A percentile compares a stretch with the other conserved stretches of the same genome.
phyloP scores from a whole-genome alignment of 2,329 filamentous ascomycete genomes.

The Arthrobotrys megalospora region DNA sequence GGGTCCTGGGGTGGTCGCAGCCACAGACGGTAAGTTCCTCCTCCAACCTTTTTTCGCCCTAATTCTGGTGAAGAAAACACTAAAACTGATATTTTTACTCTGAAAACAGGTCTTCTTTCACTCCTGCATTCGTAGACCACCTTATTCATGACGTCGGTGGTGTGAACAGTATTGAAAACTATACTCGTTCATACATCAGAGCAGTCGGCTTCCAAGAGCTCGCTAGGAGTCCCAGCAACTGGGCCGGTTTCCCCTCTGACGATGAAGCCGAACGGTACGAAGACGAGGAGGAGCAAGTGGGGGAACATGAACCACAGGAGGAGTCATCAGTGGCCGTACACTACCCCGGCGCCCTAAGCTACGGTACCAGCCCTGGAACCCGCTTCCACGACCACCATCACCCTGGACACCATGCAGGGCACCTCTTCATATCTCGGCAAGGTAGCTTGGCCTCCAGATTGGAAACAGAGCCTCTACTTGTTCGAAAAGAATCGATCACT shows the following conservation, averaged over 20 bases:
- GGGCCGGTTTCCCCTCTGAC: constrained; percentile 52
- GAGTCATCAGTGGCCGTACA: constrained; percentile 42
- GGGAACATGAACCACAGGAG: constrained; percentile 38
- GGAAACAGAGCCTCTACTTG: constrained; percentile 81
- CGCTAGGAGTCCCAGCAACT: constrained; percentile 72
- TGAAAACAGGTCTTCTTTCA: constrained; percentile 62
- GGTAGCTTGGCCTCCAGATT: constrained; percentile 69
- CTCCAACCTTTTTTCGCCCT: constrained; percentile 3
- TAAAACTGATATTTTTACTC: neutral
- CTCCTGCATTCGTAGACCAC: constrained; percentile 61
- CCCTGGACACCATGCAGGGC: constrained; percentile 73
- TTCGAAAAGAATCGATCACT: constrained; percentile 78
- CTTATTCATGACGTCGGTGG: constrained; percentile 79
- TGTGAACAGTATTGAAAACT: constrained; percentile 93
- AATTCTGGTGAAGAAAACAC: neutral
- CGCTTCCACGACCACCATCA: constrained; percentile 68
- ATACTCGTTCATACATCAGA: constrained; percentile 91
- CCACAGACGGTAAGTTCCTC: constrained; percentile 39
- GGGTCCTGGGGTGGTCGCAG: constrained; percentile 52
- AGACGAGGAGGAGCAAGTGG: constrained; percentile 37
- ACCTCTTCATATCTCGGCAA: constrained; percentile 66
- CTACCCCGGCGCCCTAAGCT: constrained; percentile 36
- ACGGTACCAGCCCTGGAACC: constrained; percentile 50
- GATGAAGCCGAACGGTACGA: constrained; percentile 55
- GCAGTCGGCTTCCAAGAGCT: constrained; percentile 91